phyloP scores from a whole-genome alignment of 352 stramenopile genomes.

The Phytophthora sojae region DNA sequence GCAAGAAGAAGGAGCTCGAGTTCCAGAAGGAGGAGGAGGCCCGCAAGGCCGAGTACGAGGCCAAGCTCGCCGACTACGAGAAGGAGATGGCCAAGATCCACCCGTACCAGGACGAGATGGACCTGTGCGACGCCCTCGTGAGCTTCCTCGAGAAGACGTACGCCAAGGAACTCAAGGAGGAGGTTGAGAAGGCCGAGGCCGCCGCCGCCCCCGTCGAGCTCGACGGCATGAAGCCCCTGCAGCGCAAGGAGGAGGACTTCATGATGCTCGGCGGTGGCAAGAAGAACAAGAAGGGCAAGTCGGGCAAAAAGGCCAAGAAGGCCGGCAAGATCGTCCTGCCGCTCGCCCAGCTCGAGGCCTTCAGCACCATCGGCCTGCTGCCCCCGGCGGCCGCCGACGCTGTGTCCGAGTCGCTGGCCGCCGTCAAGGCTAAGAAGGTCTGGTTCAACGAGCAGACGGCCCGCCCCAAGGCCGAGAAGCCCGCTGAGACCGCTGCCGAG shows the following conservation, averaged over 20 bases:
- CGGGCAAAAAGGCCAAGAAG: slow-evolving; percentile 83
- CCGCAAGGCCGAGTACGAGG: slow-evolving; percentile 90
- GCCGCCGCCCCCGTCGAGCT: slow-evolving; percentile 74
- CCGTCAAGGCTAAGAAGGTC: slow-evolving; percentile 96
- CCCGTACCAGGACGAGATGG: slow-evolving; percentile 96
- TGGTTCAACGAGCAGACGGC: slow-evolving; percentile 83
- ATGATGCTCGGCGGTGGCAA: slow-evolving; percentile 76
- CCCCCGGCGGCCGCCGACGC: slow-evolving; percentile 88
- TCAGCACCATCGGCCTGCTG: slow-evolving; percentile 92
- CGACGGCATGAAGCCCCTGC: slow-evolving; percentile 93
- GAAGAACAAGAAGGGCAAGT: slow-evolving; percentile 67
- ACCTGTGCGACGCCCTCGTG: slow-evolving; percentile 95
- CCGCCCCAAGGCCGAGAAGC: slow-evolving; percentile 52
- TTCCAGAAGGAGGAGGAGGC: slow-evolving; percentile 83
- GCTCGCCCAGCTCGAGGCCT: slow-evolving; percentile 88
- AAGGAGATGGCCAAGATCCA: slow-evolving; percentile 96
- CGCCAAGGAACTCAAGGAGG: slow-evolving; percentile 81
- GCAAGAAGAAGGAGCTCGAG: slow-evolving; percentile 88
- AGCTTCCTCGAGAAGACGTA: slow-evolving; percentile 95
- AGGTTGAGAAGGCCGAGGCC: slow-evolving; percentile 48
- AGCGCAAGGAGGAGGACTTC: slow-evolving; percentile 89
- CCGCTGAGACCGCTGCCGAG: slow-evolving; percentile 26
- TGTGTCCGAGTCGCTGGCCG: slow-evolving; percentile 90
- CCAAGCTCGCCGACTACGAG: slow-evolving; percentile 97
- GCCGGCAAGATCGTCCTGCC: slow-evolving; percentile 79